These are phyloP conservation scores for Ustilago hordei DNA, from an alignment of 1,284 basidiomycete genomes.

Conservation along the genomic window DNA sequence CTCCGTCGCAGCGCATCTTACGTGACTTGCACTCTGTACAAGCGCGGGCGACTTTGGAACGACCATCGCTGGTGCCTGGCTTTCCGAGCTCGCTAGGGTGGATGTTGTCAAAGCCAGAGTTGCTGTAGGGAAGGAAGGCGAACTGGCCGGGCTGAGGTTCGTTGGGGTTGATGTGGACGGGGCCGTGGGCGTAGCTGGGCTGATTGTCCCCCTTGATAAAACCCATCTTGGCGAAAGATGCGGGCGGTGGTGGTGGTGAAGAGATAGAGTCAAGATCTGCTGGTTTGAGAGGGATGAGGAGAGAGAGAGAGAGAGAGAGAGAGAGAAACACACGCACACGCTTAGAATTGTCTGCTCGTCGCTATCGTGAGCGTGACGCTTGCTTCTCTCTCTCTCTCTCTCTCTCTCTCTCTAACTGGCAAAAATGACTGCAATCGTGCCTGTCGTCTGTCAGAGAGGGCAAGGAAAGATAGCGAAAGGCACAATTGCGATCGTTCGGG, in stretches of 20 bases:
- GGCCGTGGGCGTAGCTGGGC: slow-evolving; percentile 32
- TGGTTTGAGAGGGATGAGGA: neutral
- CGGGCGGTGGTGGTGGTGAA: neutral
- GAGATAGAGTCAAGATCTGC: neutral
- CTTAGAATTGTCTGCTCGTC: too few relatives aligned
- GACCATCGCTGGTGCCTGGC: slow-evolving; percentile 48
- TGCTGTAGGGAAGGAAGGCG: slow-evolving; percentile 47
- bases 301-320: too few relatives aligned
- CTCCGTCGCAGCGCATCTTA: slow-evolving; percentile 57
- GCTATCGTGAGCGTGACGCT: too few relatives aligned
- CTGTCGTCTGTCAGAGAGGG: neutral
- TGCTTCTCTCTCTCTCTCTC: too few relatives aligned
- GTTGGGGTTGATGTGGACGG: slow-evolving; percentile 34
- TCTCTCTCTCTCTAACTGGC: neutral
- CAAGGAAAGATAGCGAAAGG: neutral
- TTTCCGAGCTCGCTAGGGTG: slow-evolving; percentile 48
- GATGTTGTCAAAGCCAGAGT: slow-evolving; percentile 43
- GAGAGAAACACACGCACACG: too few relatives aligned
- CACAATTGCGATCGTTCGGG: slow-evolving; percentile 3
- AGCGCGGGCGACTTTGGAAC: slow-evolving; percentile 49
- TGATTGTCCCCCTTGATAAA: slow-evolving; percentile 51
- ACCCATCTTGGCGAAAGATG: slow-evolving; percentile 29
- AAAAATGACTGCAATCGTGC: slow-evolving; percentile 16
- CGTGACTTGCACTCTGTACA: slow-evolving; percentile 56
- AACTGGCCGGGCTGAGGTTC: slow-evolving; percentile 45